Conservation (phyloP, 2,329 filamentous ascomycete genomes). For the Epichloe brachyelytri region DNA sequence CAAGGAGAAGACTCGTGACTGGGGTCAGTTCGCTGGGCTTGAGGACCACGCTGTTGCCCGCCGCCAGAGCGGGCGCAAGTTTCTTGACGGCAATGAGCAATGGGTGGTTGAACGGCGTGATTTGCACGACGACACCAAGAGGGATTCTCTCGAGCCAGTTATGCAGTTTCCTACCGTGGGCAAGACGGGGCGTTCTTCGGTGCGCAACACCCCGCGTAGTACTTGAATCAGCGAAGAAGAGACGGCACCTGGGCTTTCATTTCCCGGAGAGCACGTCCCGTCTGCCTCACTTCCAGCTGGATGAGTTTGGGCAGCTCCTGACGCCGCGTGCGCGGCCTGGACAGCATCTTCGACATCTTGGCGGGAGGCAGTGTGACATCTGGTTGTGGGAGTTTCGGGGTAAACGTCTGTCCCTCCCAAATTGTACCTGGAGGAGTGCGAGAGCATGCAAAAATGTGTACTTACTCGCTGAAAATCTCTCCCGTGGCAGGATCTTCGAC, state of each 20-base stretch:
- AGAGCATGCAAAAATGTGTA: background rate
- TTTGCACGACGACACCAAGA: constrained; percentile 43
- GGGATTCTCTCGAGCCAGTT: constrained; percentile 42
- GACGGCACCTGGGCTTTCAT: constrained; percentile 57
- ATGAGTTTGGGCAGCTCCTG: constrained; percentile 43
- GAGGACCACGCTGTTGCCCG: constrained; percentile 45
- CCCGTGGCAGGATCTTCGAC: constrained; percentile 41
- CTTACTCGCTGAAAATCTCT: constrained; percentile 37
- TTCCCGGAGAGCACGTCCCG: constrained; percentile 54
- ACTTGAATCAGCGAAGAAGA: constrained; percentile 57
- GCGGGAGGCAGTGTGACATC: constrained; percentile 17
- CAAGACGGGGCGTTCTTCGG: constrained; percentile 51
- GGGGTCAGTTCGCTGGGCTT: constrained; percentile 53
- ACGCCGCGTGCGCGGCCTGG: constrained; percentile 43
- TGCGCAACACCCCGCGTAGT: constrained; percentile 58
- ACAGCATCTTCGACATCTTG: constrained; percentile 17
- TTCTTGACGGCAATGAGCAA: constrained; percentile 47
- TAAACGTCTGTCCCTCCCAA: background rate
- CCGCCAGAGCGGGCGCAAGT: constrained; percentile 45
- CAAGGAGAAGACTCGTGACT: constrained; percentile 46
- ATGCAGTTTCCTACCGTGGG: constrained; percentile 50
- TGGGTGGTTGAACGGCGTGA: constrained; percentile 48
- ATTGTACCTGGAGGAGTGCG: background rate
- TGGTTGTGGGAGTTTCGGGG: background rate
- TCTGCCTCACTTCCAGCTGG: constrained; percentile 51